A percentile compares a stretch with the other conserved stretches of the same genome.
Conservation (phyloP, 495 filamentous ascomycete species). For the Penicillium canariense region DNA sequence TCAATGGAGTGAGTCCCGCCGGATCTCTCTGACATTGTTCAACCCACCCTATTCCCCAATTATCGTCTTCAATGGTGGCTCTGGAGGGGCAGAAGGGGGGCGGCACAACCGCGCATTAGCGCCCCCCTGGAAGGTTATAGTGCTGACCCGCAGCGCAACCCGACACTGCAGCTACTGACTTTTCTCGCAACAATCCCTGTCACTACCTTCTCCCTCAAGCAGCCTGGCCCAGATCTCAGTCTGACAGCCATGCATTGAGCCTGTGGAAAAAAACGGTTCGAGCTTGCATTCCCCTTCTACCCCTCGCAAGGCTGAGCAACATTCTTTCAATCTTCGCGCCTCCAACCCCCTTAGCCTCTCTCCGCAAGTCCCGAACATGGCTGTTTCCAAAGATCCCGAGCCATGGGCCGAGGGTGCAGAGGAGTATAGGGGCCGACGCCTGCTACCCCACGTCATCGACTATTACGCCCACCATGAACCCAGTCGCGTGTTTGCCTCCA, state of each 20-base stretch:
- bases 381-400: not conserved
- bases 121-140: slow-evolving; percentile 14
- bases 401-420: slow-evolving; percentile 18
- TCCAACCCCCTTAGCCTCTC: not conserved
- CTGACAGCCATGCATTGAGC: not conserved
- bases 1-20: not conserved
- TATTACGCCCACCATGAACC: slow-evolving; percentile 23
- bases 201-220: not conserved
- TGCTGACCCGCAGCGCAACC: slow-evolving; percentile 9
- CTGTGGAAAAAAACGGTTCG: not conserved
- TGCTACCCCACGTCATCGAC: slow-evolving; percentile 18
- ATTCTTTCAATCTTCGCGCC: not conserved
- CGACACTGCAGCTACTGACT: slow-evolving; percentile 9
- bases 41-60: not conserved
- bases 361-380: slow-evolving; percentile 3
- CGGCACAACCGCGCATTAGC: slow-evolving; percentile 16
- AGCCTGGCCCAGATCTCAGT: not conserved
- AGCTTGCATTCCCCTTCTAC: not conserved
- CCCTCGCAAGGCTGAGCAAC: not conserved
- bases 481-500: slow-evolving; percentile 22
- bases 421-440: slow-evolving; percentile 12
- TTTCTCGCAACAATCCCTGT: slow-evolving; percentile 9
- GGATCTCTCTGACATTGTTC: not conserved
- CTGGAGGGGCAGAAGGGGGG: slow-evolving; percentile 2
- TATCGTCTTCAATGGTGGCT: not conserved